A percentile compares a stretch with the other conserved stretches of the same genome.
These are phyloP conservation scores for Azolla pinnata DNA, from an alignment of 75 land plant species.

Conservation along the genomic window DNA sequence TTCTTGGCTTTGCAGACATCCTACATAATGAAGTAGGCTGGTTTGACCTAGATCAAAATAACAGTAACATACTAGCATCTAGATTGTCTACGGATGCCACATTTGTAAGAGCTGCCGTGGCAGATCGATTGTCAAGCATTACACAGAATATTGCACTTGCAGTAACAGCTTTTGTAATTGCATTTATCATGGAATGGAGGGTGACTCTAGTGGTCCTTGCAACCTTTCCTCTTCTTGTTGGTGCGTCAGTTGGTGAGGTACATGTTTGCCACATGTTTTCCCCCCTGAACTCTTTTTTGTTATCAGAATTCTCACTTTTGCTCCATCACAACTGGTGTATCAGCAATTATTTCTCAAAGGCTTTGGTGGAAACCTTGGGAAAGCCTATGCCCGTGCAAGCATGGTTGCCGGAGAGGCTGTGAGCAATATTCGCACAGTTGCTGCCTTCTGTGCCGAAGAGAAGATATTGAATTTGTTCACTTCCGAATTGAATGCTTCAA, in stretches of 20 bases:
- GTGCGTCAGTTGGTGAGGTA: conserved; percentile 39
- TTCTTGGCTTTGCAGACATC: conserved; percentile 30
- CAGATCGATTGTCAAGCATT: conserved; percentile 31
- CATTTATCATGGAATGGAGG: conserved; percentile 33
- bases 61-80: conserved; percentile 22
- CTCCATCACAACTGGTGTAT: not conserved
- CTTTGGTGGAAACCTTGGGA: conserved; percentile 48
- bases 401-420: conserved; percentile 67
- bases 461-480: conserved; percentile 33
- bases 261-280: too few species aligned
- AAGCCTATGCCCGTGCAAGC: conserved; percentile 44
- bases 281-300: not conserved
- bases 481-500: conserved; percentile 33
- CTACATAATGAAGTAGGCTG: conserved; percentile 33
- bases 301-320: not conserved
- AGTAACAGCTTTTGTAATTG: conserved; percentile 33
- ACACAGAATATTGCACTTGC: conserved; percentile 33
- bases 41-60: conserved; percentile 32
- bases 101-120: conserved; percentile 29
- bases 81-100: conserved; percentile 33
- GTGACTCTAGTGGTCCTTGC: conserved; percentile 29
- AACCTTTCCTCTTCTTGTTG: conserved; percentile 36
- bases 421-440: conserved; percentile 68
- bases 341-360: conserved; percentile 76
- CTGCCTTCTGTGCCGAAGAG: conserved; percentile 61